Evolutionary conservation across 495 filamentous ascomycete genomes (phyloP), one percentile per base, ranked within the genome.

Genomic region (Glonium stellatum): DNA sequence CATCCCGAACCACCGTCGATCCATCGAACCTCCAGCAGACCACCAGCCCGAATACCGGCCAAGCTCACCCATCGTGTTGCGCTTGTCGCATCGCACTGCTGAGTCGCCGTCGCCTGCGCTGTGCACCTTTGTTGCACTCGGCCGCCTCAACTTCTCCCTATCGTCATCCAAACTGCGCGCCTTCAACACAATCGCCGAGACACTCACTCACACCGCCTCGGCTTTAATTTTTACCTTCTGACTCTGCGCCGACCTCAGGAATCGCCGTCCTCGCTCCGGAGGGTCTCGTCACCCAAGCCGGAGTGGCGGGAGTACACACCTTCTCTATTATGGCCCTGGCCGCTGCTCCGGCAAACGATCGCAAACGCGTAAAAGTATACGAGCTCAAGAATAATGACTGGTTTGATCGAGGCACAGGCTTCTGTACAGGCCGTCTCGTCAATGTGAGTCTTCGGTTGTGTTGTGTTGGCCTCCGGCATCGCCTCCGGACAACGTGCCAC

Each of bases 341-440:
- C 69, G 82, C 90, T 78, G 82, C 87, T 74, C 82, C 87, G 69
- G 76, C 85, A 69, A 85, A 86, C 77, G 89, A 92, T 75, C 90
- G 87, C 81, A 95, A 92, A 80, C 87, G 93, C 79, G 93, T 98
- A 67, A 98, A 98, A 79, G 93, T 98, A 67, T 98, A 98, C 74
- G 93, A 98, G 77, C 82, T 98, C 63, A 89, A 87, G 68, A 90
- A 96, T 75, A 96, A 93, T 80, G 95, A 98, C 81, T 98, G 93
- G 93, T 96, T 91, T 72, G 93, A 98, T 76, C 80, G 95, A 61
- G 93, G 93, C 54, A 98, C 93, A 19, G 93, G 93, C 48, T 97
- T 97, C 73, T 98, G 93, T 73, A 88, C 81, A 23, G 91, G 90
- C 23, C 81, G 83, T 64, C 83, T 88, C 59, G 75, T 85, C 52